Evolutionary conservation across 148 eudicot genomes (phyloP).

Genomic region (Amaranthus cruentus): DNA sequence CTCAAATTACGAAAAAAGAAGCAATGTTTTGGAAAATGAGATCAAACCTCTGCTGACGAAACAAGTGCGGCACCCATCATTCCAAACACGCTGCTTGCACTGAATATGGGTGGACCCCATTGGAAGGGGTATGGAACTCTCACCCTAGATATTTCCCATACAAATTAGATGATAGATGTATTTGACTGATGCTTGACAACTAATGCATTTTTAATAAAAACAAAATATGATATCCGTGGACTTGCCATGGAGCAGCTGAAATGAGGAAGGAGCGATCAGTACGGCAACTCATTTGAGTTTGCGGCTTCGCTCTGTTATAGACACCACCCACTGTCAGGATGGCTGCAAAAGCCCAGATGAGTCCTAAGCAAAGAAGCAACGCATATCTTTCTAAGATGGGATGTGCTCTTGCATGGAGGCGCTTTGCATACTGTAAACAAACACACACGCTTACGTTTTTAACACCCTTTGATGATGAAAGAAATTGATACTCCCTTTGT

Average conservation of each 20-base stretch:
- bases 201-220: neutral
- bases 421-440: constrained; percentile 57
- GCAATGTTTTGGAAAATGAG: neutral
- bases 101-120: constrained; percentile 91
- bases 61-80: constrained; percentile 99
- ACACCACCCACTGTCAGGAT: constrained; percentile 85
- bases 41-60: constrained; percentile 77
- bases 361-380: constrained; percentile 64
- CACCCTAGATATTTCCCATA: constrained; percentile 46
- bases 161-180: neutral
- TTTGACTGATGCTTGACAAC: neutral
- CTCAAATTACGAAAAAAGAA: neutral
- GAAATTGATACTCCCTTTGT: neutral
- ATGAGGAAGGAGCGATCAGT: constrained; percentile 61
- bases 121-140: constrained; percentile 85
- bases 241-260: constrained; percentile 89
- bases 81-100: constrained; percentile 91
- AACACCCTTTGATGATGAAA: neutral
- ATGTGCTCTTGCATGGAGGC: constrained; percentile 36
- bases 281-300: constrained; percentile 67
- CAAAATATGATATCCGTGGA: neutral
- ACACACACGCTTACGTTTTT: neutral
- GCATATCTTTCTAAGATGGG: constrained; percentile 69
- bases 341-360: constrained; percentile 90
- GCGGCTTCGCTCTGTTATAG: constrained; percentile 49